phyloP scores from a whole-genome alignment of 1,284 basidiomycete species.

The Cystobasidium sp. region DNA sequence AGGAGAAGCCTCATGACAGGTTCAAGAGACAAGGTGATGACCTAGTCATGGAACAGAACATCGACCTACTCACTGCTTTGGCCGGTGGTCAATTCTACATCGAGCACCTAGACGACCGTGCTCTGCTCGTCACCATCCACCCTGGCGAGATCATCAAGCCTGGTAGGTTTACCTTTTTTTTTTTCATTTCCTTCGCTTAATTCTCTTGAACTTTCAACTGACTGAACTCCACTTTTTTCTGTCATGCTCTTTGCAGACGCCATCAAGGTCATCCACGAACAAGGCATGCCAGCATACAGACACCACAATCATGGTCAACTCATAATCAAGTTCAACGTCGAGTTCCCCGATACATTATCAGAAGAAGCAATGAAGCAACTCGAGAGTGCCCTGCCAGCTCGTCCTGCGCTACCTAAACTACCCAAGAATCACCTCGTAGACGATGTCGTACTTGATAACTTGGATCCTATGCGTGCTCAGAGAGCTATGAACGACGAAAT shows the following conservation, averaged over 20 bases:
- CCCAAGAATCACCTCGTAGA: slow-evolving; percentile 72
- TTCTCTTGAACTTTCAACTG: not conserved
- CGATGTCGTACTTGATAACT: slow-evolving; percentile 82
- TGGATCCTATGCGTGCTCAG: slow-evolving; percentile 65
- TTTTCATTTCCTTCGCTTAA: slow-evolving; percentile 1
- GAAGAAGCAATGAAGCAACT: slow-evolving; percentile 71
- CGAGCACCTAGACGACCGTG: slow-evolving; percentile 91
- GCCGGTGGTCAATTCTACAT: slow-evolving; percentile 90
- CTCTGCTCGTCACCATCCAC: slow-evolving; percentile 78
- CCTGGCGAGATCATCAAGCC: slow-evolving; percentile 94
- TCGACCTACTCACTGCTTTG: slow-evolving; percentile 92
- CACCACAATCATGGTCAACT: slow-evolving; percentile 97
- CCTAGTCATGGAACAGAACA: slow-evolving; percentile 81
- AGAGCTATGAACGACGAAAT: slow-evolving; percentile 74
- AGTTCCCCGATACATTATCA: slow-evolving; percentile 85
- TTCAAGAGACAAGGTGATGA: slow-evolving; percentile 96
- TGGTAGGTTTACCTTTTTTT: slow-evolving; percentile 62
- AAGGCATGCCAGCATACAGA: slow-evolving; percentile 98
- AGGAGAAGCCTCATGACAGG: slow-evolving; percentile 88
- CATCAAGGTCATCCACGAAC: slow-evolving; percentile 86
- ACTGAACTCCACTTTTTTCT: no score
- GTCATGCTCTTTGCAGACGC: slow-evolving; percentile 72
- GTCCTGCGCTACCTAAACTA: slow-evolving; percentile 72
- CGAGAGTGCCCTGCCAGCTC: slow-evolving; percentile 83
- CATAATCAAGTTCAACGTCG: slow-evolving; percentile 83